Evolutionary conservation across 164 flowering plant genomes (phyloP), one percentile per base, ranked within the genome.

Genomic region (Annona cherimola): DNA sequence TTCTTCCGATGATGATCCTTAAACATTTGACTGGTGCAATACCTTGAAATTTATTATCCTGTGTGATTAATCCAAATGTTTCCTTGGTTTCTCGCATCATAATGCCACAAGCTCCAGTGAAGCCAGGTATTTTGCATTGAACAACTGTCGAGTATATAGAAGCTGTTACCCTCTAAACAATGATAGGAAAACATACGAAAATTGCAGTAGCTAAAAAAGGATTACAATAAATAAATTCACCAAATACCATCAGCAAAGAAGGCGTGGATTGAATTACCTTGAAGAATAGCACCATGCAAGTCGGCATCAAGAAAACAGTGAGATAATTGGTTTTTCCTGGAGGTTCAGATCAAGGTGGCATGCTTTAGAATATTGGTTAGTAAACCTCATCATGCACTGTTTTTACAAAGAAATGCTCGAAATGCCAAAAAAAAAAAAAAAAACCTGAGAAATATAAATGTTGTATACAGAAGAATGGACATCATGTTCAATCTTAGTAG

Each of bases 61-160:
- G 68, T 1, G 94, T 86, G 59, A 95, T 81, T 54, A 95, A 84
- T 64, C 97, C 98, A 84, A 91, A 87, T 70, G 98, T 91, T 81
- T 91, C 89, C 20, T 84, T 89, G 71, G 96, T 95, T 85, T 95
- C 99, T 71, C 92, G 94, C 70, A 90, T 82, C 94, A 95, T 89
- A 54, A 95, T 90, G 60, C 99, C 99, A 68, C 74, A 77, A 26
- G 79, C 77, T 68, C 93, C 97, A 78, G 76, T 75, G 63, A 81
- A 83, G 42, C 88, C 71, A 71, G 73, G 61, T 75, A 82, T 63
- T 76, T 86, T 95, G 79, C 92, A 86, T 44, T 83, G 84, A 69
- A 78, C 93, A 84, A 95, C 99, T 94, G 84, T 75, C 63, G 78
- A 76, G 67, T 77, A 45, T 69, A 44, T 42, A 41, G 46, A 66